phyloP scores from a whole-genome alignment of 345 rosid species.

The Rhodomyrtus tomentosa region DNA sequence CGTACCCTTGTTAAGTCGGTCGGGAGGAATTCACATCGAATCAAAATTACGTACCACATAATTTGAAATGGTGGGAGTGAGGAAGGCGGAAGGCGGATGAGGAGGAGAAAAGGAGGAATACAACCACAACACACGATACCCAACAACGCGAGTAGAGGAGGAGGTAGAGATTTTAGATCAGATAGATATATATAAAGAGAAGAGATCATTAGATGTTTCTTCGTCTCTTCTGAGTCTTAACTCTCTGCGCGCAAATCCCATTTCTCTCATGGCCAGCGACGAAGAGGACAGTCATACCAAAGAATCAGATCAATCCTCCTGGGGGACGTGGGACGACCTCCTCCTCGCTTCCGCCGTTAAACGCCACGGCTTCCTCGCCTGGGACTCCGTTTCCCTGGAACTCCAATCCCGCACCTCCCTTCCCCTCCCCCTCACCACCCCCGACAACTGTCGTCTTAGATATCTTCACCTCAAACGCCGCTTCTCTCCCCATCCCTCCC shows the following conservation, averaged over 20 bases:
- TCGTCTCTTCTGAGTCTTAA: no score
- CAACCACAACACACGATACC: not conserved
- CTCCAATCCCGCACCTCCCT: constrained; percentile 43
- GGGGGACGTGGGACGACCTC: constrained; percentile 89
- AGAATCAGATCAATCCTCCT: constrained; percentile 5
- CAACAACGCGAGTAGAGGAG: not conserved
- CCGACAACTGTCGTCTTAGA: constrained; percentile 40
- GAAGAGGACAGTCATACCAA: not conserved
- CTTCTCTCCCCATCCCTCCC: constrained; percentile 11
- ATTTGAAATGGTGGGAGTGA: not conserved
- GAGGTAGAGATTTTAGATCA: not conserved
- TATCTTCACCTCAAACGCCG: constrained; percentile 57
- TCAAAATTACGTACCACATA: not conserved
- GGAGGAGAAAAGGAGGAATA: no score
- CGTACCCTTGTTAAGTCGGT: not conserved
- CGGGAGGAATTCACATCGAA: not conserved
- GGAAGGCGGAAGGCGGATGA: not conserved
- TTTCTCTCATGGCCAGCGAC: not conserved
- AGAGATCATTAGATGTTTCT: no score
- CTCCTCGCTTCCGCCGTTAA: constrained; percentile 73
- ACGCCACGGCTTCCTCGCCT: constrained; percentile 59
- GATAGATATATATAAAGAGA: not conserved
- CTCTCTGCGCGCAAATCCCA: not conserved
- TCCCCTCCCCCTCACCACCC: constrained; percentile 29
- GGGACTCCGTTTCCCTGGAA: constrained; percentile 73